Conservation (phyloP, 75 land plant species). For the Picea sitchensis region DNA sequence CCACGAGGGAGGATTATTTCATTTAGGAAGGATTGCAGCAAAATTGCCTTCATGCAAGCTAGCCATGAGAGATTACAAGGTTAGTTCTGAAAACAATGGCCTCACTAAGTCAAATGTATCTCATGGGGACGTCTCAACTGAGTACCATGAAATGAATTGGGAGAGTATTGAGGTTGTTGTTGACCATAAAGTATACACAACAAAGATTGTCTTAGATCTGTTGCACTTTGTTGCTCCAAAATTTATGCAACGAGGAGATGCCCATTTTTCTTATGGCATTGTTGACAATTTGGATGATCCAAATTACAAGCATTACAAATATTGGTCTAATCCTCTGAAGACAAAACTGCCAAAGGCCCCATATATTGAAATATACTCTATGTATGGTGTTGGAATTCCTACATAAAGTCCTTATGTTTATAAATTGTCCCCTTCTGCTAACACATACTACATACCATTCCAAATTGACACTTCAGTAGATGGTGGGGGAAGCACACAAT, state of each 20-base stretch:
- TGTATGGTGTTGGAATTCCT: conserved; percentile 82
- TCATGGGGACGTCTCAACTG: conserved; percentile 65
- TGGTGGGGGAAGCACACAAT: conserved; percentile 14
- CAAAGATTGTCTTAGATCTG: conserved; percentile 47
- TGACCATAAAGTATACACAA: conserved; percentile 51
- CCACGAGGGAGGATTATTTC: too few species aligned
- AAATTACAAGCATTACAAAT: conserved; percentile 65
- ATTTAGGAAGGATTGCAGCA: too few species aligned
- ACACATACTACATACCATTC: conserved; percentile 64
- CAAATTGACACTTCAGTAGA: conserved; percentile 60
- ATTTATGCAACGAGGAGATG: conserved; percentile 69
- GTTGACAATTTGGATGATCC: conserved; percentile 70
- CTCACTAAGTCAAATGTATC: conserved; percentile 12
- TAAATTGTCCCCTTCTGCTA: conserved; percentile 42
- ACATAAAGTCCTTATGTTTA: conserved; percentile 77
- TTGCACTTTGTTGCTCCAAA: conserved; percentile 74
- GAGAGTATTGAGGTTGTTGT: conserved; percentile 62
- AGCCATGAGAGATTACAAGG: not conserved
- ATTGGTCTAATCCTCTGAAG: conserved; percentile 84
- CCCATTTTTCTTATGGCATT: conserved; percentile 70
- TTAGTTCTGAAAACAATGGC: not conserved
- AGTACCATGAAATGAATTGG: conserved; percentile 73
- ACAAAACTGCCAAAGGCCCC: conserved; percentile 74
- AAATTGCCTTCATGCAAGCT: too few species aligned
- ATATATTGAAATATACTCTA: conserved; percentile 66